Conservation (phyloP, 768 basidiomycete species). For the Hygrophorus russula region DNA sequence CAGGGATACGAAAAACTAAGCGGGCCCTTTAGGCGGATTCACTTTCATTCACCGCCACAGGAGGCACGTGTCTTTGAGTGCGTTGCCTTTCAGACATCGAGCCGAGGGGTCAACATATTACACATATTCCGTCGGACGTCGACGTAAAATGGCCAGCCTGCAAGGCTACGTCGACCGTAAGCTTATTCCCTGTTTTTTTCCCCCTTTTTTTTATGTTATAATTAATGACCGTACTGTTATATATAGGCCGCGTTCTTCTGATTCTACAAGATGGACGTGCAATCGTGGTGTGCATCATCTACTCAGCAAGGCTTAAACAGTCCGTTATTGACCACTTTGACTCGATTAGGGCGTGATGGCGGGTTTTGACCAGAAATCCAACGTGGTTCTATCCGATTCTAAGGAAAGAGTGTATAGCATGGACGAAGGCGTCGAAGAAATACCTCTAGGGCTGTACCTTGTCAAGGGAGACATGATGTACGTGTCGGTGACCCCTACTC, state of each 20-base stretch:
- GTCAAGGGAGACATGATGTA: conserved; percentile 99
- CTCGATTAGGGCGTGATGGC: conserved; percentile 68
- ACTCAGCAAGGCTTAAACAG: background rate
- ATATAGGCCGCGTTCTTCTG: conserved; percentile 76
- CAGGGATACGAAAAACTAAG: too few species aligned
- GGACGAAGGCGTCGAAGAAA: conserved; percentile 91
- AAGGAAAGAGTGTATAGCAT: conserved; percentile 82
- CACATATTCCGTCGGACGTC: too few species aligned
- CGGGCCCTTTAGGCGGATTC: too few species aligned
- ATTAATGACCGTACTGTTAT: background rate
- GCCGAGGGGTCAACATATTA: too few species aligned
- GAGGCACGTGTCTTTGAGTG: too few species aligned
- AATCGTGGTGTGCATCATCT: conserved; percentile 63
- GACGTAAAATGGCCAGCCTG: conserved; percentile 40
- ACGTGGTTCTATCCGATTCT: conserved; percentile 88
- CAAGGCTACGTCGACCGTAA: conserved; percentile 86
- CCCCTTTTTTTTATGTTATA: too few species aligned
- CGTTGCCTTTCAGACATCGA: too few species aligned
- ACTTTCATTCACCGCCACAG: too few species aligned
- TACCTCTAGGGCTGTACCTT: conserved; percentile 88
- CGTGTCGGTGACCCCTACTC: conserved; percentile 22
- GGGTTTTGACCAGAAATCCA: conserved; percentile 92
- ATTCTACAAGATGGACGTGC: conserved; percentile 93
- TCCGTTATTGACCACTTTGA: background rate
- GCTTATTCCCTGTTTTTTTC: conserved; percentile 15